phyloP scores from a whole-genome alignment of 495 filamentous ascomycete genomes.

The Aspergillus asperescens region DNA sequence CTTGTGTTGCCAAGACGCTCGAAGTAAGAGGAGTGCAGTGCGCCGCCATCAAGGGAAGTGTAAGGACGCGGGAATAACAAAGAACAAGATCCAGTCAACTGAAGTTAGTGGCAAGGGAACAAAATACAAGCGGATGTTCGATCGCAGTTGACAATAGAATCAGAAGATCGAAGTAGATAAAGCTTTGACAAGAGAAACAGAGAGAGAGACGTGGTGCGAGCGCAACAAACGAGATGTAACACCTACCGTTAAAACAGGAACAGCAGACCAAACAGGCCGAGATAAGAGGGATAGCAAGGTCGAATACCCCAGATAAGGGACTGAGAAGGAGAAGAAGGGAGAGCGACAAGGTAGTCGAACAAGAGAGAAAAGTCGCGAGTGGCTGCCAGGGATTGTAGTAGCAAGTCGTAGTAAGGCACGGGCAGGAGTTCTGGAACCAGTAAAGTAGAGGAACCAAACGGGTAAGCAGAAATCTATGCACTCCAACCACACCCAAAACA shows the following conservation, averaged over 20 bases:
- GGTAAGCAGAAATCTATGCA: conserved; percentile 21
- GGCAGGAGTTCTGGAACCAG: conserved; percentile 26
- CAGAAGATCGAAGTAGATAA: conserved; percentile 9
- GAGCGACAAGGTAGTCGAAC: conserved; percentile 7
- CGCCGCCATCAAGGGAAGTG: conserved; percentile 23
- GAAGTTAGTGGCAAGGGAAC: conserved; percentile 2
- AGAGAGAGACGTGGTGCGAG: conserved; percentile 6
- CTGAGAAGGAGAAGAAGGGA: not conserved
- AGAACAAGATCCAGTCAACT: conserved; percentile 10
- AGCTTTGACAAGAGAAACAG: conserved; percentile 1
- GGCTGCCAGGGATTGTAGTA: conserved; percentile 36
- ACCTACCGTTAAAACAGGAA: conserved; percentile 13
- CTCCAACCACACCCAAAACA: conserved; percentile 12
- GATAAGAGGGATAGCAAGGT: not conserved
- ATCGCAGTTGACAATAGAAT: not conserved
- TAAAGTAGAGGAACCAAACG: conserved; percentile 19
- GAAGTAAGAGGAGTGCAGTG: conserved; percentile 22
- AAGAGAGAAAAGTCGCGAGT: conserved; percentile 22
- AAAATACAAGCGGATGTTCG: not conserved
- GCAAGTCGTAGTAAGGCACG: conserved; percentile 5
- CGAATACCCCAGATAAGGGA: not conserved
- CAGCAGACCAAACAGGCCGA: conserved; percentile 7
- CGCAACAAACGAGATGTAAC: conserved; percentile 14
- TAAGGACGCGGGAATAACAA: conserved; percentile 2
- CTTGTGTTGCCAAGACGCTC: conserved; percentile 41